Percentiles rank a stretch among this genome's conserved stretches.
phyloP scores from a whole-genome alignment of 2,329 filamentous ascomycete species.

The Geosmithia flava region DNA sequence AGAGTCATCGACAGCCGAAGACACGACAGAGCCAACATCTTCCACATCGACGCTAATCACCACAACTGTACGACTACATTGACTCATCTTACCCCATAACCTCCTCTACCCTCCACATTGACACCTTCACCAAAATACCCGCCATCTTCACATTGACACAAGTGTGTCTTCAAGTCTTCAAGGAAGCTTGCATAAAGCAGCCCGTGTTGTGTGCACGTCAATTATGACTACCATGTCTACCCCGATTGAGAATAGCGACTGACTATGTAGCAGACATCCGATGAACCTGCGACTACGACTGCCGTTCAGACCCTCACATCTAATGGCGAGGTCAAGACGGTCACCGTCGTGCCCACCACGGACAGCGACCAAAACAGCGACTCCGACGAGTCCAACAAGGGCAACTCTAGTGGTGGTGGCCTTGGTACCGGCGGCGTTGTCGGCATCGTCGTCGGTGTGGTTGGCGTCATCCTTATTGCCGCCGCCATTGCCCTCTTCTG shows the following conservation, averaged over 20 bases:
- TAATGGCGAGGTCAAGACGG: conserved; percentile 38
- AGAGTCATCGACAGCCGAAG: background rate
- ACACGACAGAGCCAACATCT: background rate
- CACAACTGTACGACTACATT: background rate
- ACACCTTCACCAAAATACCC: no score
- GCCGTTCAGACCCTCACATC: conserved; percentile 39
- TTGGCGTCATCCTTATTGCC: conserved; percentile 26
- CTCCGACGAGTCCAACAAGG: conserved; percentile 7
- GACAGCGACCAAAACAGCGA: conserved; percentile 5
- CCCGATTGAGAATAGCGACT: no score
- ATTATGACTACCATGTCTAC: no score
- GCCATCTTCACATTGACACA: no score
- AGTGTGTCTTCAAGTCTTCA: no score
- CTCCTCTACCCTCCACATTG: no score
- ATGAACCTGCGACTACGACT: background rate
- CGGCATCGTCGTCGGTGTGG: conserved; percentile 39
- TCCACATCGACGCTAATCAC: background rate
- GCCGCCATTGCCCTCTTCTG: conserved; percentile 22
- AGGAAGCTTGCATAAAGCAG: no score
- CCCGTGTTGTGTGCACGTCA: no score
- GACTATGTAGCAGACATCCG: background rate
- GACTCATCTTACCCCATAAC: background rate
- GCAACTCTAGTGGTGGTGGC: conserved; percentile 8
- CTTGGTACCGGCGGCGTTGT: conserved; percentile 32
- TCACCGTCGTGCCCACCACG: conserved; percentile 36